phyloP scores from a whole-genome alignment of 2,329 filamentous ascomycete genomes.

The Fusarium sp. region DNA sequence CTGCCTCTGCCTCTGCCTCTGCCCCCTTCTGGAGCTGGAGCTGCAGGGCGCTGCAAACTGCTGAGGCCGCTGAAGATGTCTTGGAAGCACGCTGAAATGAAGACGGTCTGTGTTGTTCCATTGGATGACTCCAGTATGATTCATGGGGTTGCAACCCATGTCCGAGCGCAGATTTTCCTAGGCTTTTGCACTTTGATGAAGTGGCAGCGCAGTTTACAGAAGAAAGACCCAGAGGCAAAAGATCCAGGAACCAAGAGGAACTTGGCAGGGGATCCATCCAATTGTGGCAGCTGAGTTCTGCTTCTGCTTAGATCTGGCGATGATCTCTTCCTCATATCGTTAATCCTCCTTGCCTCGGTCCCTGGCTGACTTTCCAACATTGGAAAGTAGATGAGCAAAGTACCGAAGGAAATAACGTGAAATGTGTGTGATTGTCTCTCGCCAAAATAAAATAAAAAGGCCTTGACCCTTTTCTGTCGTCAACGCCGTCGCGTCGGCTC shows the following conservation, averaged over 20 bases:
- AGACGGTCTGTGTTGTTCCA: slow-evolving; percentile 28
- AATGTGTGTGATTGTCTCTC: slow-evolving; percentile 3
- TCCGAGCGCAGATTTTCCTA: slow-evolving; percentile 17
- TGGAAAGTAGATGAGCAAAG: no score
- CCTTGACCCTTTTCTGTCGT: slow-evolving; percentile 7
- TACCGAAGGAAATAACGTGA: not conserved
- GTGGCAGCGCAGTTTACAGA: not conserved
- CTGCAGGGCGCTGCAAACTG: slow-evolving; percentile 25
- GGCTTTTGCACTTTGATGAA: slow-evolving; percentile 3
- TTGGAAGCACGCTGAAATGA: slow-evolving; percentile 8
- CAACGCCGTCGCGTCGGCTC: slow-evolving; percentile 7
- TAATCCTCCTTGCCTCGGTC: slow-evolving; percentile 8
- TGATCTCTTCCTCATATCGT: slow-evolving; percentile 26
- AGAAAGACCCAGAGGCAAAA: slow-evolving; percentile 6
- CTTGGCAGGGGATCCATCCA: slow-evolving; percentile 19
- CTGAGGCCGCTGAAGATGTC: slow-evolving; percentile 35
- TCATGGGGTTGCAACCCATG: slow-evolving; percentile 18
- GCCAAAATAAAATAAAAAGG: not conserved
- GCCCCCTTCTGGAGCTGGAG: not conserved
- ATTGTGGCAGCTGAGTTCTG: slow-evolving; percentile 7
- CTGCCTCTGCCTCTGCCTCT: slow-evolving; percentile 7
- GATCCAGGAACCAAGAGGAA: not conserved
- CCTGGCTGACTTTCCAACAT: no score
- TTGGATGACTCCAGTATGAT: slow-evolving; percentile 7
- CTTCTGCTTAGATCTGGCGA: slow-evolving; percentile 31